Conservation (phyloP, 2,329 filamentous ascomycete species). For the Leptographium lundbergii region DNA sequence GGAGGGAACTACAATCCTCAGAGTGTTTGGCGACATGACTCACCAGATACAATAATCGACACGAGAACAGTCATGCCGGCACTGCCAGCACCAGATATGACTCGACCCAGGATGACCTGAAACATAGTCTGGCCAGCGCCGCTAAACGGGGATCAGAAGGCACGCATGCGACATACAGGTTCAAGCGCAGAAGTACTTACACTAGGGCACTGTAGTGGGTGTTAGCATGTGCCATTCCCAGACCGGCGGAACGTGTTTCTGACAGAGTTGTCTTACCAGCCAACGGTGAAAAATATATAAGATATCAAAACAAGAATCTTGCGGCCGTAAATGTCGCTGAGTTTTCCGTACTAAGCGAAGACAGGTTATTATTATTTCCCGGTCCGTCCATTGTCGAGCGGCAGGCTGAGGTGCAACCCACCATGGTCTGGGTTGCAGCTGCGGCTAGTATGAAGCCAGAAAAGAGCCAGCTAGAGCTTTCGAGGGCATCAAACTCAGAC, state of each 20-base stretch:
- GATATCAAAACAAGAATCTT: constrained; percentile 34
- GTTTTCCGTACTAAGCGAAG: constrained; percentile 35
- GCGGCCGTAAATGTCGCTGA: constrained; percentile 45
- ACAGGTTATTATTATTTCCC: not conserved
- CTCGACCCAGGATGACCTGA: constrained; percentile 35
- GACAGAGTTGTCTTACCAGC: constrained; percentile 26
- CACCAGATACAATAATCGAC: constrained; percentile 38
- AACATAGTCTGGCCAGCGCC: constrained; percentile 32
- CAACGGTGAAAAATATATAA: constrained; percentile 36
- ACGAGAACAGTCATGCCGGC: constrained; percentile 38
- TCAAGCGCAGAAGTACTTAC: constrained; percentile 12
- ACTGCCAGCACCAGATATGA: constrained; percentile 38
- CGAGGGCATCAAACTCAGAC: constrained; percentile 45
- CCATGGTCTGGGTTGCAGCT: constrained; percentile 39
- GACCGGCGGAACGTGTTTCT: not conserved
- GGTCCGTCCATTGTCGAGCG: not conserved
- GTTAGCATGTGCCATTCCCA: not conserved
- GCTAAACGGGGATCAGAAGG: constrained; percentile 10
- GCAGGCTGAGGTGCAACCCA: constrained; percentile 17
- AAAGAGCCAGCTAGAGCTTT: constrained; percentile 45
- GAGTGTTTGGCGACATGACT: not conserved
- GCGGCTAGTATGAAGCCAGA: constrained; percentile 38
- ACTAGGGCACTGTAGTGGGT: constrained; percentile 16
- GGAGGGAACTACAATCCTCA: not conserved
- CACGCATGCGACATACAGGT: not conserved